A percentile compares a stretch with the other conserved stretches of the same genome.
Evolutionary conservation across 495 filamentous ascomycete species (phyloP).

Genomic region (Durotheca rogersii): DNA sequence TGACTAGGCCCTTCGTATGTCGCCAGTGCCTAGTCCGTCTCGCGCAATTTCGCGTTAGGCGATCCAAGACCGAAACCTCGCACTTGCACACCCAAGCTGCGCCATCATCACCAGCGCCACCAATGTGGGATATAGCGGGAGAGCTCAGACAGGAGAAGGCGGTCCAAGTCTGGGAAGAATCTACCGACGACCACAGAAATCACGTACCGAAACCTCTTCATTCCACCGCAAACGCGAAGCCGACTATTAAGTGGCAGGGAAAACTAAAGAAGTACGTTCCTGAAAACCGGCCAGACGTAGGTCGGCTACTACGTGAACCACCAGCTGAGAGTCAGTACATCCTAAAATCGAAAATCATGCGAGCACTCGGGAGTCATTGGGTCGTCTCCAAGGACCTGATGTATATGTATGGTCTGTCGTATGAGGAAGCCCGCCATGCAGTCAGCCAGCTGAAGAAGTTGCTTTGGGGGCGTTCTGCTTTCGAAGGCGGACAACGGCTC

Average conservation of each 20-base stretch:
- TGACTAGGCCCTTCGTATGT: constrained; percentile 33
- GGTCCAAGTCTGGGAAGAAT: background rate
- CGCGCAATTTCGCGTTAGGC: background rate
- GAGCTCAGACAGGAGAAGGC: background rate
- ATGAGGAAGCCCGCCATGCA: constrained; percentile 21
- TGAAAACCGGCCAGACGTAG: background rate
- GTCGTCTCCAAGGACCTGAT: constrained; percentile 15
- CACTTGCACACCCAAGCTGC: constrained; percentile 13
- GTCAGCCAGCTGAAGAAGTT: constrained; percentile 24
- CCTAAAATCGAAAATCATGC: constrained; percentile 23
- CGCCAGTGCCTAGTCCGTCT: constrained; percentile 27
- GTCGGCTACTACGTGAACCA: background rate
- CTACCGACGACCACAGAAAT: background rate
- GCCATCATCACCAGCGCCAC: constrained; percentile 1
- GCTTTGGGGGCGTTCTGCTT: constrained; percentile 5
- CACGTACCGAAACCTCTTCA: background rate
- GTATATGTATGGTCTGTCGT: constrained; percentile 11
- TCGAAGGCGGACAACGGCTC: constrained; percentile 10
- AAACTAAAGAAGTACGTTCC: constrained; percentile 6
- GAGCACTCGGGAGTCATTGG: background rate
- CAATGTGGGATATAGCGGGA: constrained; percentile 5
- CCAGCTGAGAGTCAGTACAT: background rate
- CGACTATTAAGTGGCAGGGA: constrained; percentile 2
- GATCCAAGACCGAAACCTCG: background rate
- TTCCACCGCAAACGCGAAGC: too few relatives aligned